phyloP scores from a whole-genome alignment of 257 asterid species.

The Solanum medicagineum region DNA sequence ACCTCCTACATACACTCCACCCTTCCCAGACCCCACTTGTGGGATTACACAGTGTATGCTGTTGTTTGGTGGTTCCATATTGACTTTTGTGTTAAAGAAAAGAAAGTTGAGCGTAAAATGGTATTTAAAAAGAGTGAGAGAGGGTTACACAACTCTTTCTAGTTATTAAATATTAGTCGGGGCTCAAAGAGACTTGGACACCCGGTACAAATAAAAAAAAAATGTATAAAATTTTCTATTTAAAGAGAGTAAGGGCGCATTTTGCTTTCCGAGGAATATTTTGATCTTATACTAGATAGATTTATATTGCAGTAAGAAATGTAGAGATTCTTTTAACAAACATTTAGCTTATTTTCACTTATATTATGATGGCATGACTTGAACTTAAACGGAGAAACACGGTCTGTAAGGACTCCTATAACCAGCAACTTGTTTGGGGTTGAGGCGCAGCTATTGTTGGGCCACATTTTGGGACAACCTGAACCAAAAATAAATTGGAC shows the following conservation, averaged over 20 bases:
- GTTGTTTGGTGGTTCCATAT: neutral
- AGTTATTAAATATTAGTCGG: neutral
- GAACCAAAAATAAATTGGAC: neutral
- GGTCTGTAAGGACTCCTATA: neutral
- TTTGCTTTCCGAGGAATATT: neutral
- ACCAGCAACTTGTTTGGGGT: neutral
- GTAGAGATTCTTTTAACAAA: neutral
- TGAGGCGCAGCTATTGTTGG: neutral
- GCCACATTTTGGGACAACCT: neutral
- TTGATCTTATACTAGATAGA: neutral
- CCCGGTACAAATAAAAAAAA: neutral
- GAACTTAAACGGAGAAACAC: neutral
- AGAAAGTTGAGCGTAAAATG: neutral
- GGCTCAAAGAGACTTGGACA: no score
- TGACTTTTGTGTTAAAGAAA: neutral
- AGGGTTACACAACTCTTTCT: neutral
- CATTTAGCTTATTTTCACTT: neutral
- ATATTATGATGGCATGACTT: neutral
- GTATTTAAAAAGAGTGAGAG: neutral
- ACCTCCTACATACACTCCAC: neutral
- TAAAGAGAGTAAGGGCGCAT: neutral
- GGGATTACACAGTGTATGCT: neutral
- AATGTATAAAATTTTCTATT: neutral
- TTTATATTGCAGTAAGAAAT: neutral
- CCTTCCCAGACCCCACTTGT: neutral